Conservation (phyloP, 2,329 filamentous ascomycete genomes). For the Aspergillus tubingensis region DNA sequence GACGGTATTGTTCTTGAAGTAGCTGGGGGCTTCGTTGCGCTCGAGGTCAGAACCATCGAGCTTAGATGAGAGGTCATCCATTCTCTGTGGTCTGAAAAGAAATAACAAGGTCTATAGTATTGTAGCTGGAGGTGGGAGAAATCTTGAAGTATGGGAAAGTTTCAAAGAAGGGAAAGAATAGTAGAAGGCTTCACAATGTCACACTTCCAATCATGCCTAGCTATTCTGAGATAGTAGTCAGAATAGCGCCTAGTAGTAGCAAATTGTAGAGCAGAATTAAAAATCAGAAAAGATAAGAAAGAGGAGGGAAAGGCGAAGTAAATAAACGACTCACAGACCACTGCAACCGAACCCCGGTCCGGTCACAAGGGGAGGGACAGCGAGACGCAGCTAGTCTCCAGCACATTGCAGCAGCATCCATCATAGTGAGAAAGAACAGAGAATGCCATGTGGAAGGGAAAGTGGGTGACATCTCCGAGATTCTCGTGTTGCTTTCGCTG, state of each 20-base stretch:
- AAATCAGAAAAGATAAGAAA: background rate
- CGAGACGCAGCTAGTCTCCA: too few relatives aligned
- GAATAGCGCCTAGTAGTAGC: background rate
- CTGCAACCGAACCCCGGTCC: too few relatives aligned
- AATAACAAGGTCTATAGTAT: too few relatives aligned
- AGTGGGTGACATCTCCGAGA: too few relatives aligned
- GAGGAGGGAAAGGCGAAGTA: background rate
- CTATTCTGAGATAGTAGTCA: background rate
- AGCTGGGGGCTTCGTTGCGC: conserved; percentile 30
- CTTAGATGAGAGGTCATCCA: background rate
- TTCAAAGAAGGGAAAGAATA: background rate
- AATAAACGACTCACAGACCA: background rate
- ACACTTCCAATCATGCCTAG: background rate
- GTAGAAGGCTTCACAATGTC: background rate
- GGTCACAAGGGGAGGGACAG: too few relatives aligned
- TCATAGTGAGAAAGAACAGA: too few relatives aligned
- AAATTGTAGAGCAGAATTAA: background rate
- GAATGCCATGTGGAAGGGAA: too few relatives aligned
- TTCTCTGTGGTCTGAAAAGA: too few relatives aligned
- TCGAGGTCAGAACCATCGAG: conserved; percentile 30
- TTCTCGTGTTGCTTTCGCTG: too few relatives aligned
- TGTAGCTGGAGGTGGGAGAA: background rate
- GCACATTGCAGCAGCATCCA: too few relatives aligned
- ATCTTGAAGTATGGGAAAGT: background rate
- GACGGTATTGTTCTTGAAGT: conserved; percentile 61